Evolutionary conservation across 495 filamentous ascomycete genomes (phyloP).

Genomic region (Apodospora peruviana): DNA sequence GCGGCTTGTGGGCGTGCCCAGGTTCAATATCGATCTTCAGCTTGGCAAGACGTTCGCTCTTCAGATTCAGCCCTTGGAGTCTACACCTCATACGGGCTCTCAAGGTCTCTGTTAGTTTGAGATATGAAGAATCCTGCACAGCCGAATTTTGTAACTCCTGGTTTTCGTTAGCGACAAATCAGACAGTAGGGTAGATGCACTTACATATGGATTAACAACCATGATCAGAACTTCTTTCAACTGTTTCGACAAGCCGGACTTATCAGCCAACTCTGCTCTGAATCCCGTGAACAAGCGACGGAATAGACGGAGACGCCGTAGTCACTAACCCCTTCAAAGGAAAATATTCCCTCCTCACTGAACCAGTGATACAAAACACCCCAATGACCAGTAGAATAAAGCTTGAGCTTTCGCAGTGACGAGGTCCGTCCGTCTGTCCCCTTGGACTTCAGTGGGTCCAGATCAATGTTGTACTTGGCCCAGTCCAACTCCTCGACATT

Average conservation of each 20-base stretch:
- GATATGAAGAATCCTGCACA: neutral
- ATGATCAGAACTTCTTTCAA: conserved; percentile 1
- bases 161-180: neutral
- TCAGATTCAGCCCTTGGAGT: neutral
- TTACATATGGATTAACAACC: conserved; percentile 3
- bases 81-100: neutral
- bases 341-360: neutral
- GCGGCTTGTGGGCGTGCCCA: neutral
- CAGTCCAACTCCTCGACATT: conserved; percentile 3
- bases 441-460: neutral
- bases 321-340: neutral
- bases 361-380: neutral
- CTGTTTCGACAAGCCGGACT: neutral
- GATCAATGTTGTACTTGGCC: conserved; percentile 1
- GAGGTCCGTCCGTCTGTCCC: neutral
- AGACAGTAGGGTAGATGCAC: neutral
- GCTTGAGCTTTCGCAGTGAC: neutral
- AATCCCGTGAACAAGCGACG: neutral
- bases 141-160: neutral
- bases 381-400: conserved; percentile 1
- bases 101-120: neutral
- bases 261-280: neutral
- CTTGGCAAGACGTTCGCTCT: neutral
- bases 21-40: neutral
- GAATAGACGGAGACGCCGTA: neutral